Evolutionary conservation across 768 basidiomycete species (phyloP), one percentile per base, ranked within the genome.

Genomic region (Sistotremastrum niveocremeum): DNA sequence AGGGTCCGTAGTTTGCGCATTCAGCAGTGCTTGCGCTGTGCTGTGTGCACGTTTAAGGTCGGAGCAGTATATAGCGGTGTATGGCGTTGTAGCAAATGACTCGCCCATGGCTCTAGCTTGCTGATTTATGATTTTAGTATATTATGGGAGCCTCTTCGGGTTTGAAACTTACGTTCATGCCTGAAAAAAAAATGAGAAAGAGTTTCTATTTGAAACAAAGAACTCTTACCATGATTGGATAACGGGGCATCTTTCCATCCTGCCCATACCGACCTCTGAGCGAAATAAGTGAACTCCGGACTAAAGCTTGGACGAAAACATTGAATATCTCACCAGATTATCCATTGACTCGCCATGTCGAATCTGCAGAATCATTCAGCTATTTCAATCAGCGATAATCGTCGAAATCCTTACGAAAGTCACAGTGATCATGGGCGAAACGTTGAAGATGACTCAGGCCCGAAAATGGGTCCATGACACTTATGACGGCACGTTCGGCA

Each of bases 311-410:
- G 38, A 5, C 34, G n/a, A 12, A 34, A n/a, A 42, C 42, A 7
- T 11, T 6, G 10, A 34, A 29, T 34, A 29, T 56, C 75, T 41
- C 42, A 82, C 84, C 56, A 79, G 51, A 53, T 88, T 88, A 52
- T 87, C 84, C 34, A 71, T 75, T 6, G 84, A 84, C 54, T 88
- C 81, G 31, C 77, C 84, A 57, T 88, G 84, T 45, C 84, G 68
- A 52, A 85, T 67, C 82, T 86, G 47, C 37, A 20, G 20, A 20
- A 20, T 20, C 2, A 2, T 20, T 20, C 20, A 20, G 20, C n/a
- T n/a, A n/a, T n/a, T n/a, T n/a, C n/a, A n/a, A n/a, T n/a, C n/a
- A n/a, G n/a, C n/a, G n/a, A n/a, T n/a, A n/a, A n/a, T n/a, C 35
- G 32, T 32, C 8, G 45, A 39, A 41, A 11, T 7, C 46, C 50